Percentiles rank a stretch among this genome's conserved stretches.
phyloP scores from a whole-genome alignment of 371 early-diverging fungal genomes.

The Mycotypha africana region DNA sequence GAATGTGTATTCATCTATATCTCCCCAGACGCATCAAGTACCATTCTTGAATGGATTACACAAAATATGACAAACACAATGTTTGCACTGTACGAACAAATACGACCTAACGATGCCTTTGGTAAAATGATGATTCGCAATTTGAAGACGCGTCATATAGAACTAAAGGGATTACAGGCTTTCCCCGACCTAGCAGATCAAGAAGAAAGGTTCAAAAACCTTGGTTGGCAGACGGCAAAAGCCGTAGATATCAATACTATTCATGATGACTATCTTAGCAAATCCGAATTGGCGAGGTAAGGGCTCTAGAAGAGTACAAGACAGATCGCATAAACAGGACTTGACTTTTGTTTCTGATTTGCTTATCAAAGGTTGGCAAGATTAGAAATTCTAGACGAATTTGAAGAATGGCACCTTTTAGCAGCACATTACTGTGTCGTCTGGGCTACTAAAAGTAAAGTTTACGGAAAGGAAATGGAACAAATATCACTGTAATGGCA shows the following conservation, averaged over 20 bases:
- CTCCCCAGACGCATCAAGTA: conserved; percentile 54
- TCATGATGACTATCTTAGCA: conserved; percentile 50
- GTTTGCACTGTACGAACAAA: conserved; percentile 87
- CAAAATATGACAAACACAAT: conserved; percentile 37
- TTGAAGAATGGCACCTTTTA: conserved; percentile 89
- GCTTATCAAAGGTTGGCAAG: conserved; percentile 49
- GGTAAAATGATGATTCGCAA: conserved; percentile 90
- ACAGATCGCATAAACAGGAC: no score
- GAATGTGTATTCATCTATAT: conserved; percentile 94
- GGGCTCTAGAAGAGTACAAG: no score
- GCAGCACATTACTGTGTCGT: conserved; percentile 86
- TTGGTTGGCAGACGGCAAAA: conserved; percentile 60
- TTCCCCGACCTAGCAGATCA: conserved; percentile 73
- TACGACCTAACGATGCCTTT: conserved; percentile 86
- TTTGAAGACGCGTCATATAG: conserved; percentile 64
- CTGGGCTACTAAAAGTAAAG: conserved; percentile 73
- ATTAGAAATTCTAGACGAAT: conserved; percentile 88
- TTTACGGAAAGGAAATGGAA: no score
- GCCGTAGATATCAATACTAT: conserved; percentile 71
- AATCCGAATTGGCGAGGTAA: conserved; percentile 53
- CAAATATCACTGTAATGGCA: no score
- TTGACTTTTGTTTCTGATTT: neutral
- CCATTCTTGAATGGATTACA: conserved; percentile 70
- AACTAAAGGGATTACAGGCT: conserved; percentile 68
- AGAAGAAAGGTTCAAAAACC: conserved; percentile 48